These are phyloP conservation scores for Combretum micranthum DNA, from an alignment of 345 rosid genomes.

Conservation along the genomic window DNA sequence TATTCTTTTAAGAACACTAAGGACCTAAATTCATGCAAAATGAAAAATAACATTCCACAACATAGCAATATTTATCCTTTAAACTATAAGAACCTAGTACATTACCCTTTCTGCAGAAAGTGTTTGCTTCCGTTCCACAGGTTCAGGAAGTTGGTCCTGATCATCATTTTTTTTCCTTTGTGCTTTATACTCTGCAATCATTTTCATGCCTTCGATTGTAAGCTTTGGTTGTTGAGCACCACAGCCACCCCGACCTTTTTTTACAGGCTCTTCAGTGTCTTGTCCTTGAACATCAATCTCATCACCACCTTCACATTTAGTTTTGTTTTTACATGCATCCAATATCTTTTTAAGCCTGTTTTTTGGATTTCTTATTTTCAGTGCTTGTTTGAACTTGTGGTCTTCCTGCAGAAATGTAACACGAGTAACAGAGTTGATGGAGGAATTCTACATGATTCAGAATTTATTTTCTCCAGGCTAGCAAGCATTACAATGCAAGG, in stretches of 20 bases:
- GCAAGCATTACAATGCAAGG: no score
- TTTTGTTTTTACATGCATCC: constrained; percentile 86
- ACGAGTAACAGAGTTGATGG: background rate
- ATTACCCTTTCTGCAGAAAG: constrained; percentile 88
- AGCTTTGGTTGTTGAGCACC: constrained; percentile 93
- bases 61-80: background rate
- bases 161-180: constrained; percentile 78
- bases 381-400: constrained; percentile 88
- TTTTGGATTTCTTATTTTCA: constrained; percentile 89
- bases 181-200: constrained; percentile 80
- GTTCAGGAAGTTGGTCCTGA: constrained; percentile 92
- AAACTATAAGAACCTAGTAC: constrained; percentile 3
- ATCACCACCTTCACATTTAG: constrained; percentile 87
- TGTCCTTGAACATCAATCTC: constrained; percentile 58
- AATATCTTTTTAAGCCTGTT: constrained; percentile 79
- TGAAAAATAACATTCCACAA: background rate
- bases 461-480: no score
- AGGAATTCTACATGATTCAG: no score
- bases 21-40: constrained; percentile 35
- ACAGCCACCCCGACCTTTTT: constrained; percentile 84
- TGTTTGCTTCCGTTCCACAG: constrained; percentile 87
- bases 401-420: constrained; percentile 54
- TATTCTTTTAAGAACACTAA: constrained; percentile 88
- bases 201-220: constrained; percentile 93
- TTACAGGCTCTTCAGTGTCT: constrained; percentile 66